Base-by-base conservation (phyloP, 495 filamentous ascomycete genomes). In the Immersiella caudata region DNA sequence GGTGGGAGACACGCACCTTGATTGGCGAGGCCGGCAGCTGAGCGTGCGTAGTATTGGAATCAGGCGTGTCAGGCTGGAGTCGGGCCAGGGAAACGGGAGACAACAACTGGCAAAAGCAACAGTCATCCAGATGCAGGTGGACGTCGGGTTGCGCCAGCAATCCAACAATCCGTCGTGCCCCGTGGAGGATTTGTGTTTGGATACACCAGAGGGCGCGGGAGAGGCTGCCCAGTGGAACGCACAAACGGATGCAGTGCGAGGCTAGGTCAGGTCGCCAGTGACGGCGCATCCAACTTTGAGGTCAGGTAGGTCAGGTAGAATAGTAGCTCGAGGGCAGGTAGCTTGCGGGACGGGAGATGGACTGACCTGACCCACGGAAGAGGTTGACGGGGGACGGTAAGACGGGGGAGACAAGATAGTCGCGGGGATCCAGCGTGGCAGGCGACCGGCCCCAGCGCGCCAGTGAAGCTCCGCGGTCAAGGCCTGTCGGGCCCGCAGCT, bases 11-110 rank as follows among this genome's bases (percentile, higher is more conserved):
- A 22, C 40, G 50, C 46, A 29, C 22, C 24, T 52, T 71, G 67
- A 72, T 72, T 69, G 67, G 63, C 16, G 49, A 18, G 9, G 40
- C 14, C 51, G 36, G 36, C 59, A 67, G 60, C 50, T 61, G 54
- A 67, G 54, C 46, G 63, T 64, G 62, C 65, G 66, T 60, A 26
- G 60, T 27, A 62, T 51, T 22, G 33, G 21, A 29, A 21, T 63
- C 61, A 46, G 49, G 61, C 61, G 70, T 68, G 69, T 73, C 71
- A 71, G 71, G 71, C 71, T 69, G 59, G 59, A 55, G 71, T 67
- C 69, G 66, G 64, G 66, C 60, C 63, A 55, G 54, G 64, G 56
- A 24, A 63, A 64, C 7, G 66, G 22, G 20, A 26, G n/a, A 24
- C 29, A 52, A 59, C 60, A 65, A 72, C 67, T 72, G 67, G 70